phyloP scores from a whole-genome alignment of 1,139 yeast species.

The Yamadazyma atmosphaerica region DNA sequence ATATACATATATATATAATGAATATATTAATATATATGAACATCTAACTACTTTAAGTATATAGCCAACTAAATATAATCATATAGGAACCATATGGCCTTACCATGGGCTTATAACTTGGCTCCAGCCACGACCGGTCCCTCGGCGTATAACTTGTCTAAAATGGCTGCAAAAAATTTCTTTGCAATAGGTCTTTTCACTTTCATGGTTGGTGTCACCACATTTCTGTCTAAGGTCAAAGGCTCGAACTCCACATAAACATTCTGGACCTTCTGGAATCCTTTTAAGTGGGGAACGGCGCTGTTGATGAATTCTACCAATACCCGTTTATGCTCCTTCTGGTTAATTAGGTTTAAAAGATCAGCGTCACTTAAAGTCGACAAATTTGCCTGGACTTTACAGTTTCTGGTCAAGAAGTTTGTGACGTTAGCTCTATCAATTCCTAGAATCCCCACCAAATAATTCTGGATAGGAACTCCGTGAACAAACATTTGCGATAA shows the following conservation, averaged over 20 bases:
- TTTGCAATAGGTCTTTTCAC: slow-evolving; percentile 63
- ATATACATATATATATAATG: too few relatives aligned
- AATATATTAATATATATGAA: too few relatives aligned
- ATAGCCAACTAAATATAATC: too few relatives aligned
- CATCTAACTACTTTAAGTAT: too few relatives aligned
- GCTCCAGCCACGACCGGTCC: slow-evolving; percentile 35
- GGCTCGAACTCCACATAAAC: slow-evolving; percentile 63
- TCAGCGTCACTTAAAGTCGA: slow-evolving; percentile 16
- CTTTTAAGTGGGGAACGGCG: slow-evolving; percentile 29
- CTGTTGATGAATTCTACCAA: slow-evolving; percentile 30
- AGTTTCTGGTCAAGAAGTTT: slow-evolving; percentile 18
- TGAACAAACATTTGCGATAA: slow-evolving; percentile 41
- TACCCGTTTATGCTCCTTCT: slow-evolving; percentile 25
- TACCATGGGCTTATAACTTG: slow-evolving; percentile 19
- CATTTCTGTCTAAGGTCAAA: slow-evolving; percentile 59
- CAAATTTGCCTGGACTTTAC: slow-evolving; percentile 18
- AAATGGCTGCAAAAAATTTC: slow-evolving; percentile 46
- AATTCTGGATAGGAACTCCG: slow-evolving; percentile 66
- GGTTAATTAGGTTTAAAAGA: slow-evolving; percentile 29
- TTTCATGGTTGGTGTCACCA: slow-evolving; percentile 76
- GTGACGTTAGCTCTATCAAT: slow-evolving; percentile 31
- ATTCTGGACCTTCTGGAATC: slow-evolving; percentile 69
- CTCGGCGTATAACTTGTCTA: slow-evolving; percentile 60
- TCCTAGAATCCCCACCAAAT: slow-evolving; percentile 64
- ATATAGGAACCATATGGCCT: too few relatives aligned